phyloP scores from a whole-genome alignment of 2,329 filamentous ascomycete genomes.

The Tolypocladium tropicale region DNA sequence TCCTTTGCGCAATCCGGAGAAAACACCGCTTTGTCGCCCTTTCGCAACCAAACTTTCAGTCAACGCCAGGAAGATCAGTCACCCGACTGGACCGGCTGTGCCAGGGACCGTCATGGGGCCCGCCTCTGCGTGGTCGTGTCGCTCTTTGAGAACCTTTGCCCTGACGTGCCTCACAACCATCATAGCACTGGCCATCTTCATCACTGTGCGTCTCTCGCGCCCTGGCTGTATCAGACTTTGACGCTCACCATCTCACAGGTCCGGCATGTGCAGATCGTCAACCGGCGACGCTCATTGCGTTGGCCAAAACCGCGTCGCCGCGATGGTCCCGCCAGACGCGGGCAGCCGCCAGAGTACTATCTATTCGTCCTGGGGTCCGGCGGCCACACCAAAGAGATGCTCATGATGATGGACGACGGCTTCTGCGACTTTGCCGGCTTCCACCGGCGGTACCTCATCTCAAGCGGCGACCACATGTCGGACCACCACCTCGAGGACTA shows the following conservation, averaged over 20 bases:
- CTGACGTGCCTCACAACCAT: constrained; percentile 9
- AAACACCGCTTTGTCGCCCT: not conserved
- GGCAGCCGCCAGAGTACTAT: constrained; percentile 37
- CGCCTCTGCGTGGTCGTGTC: not conserved
- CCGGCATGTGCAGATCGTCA: constrained; percentile 18
- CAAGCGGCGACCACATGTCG: constrained; percentile 62
- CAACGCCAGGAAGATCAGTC: not conserved
- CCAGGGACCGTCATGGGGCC: not conserved
- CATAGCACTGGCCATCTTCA: constrained; percentile 15
- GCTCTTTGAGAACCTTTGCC: not conserved
- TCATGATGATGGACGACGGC: constrained; percentile 62
- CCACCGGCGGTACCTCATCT: constrained; percentile 74
- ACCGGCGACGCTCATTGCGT: constrained; percentile 8
- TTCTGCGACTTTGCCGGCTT: constrained; percentile 39
- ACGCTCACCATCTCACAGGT: constrained; percentile 9
- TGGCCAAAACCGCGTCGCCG: constrained; percentile 4
- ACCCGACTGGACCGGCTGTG: not conserved
- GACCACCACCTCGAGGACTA: constrained; percentile 54
- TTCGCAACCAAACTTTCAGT: not conserved
- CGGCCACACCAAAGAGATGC: constrained; percentile 91
- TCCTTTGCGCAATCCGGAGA: not conserved
- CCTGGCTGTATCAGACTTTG: not conserved
- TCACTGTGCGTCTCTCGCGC: constrained; percentile 15
- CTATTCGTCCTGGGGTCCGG: constrained; percentile 84
- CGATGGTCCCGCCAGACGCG: not conserved